Evolutionary conservation across 495 filamentous ascomycete species (phyloP).

Genomic region (Margaritispora aquatica): DNA sequence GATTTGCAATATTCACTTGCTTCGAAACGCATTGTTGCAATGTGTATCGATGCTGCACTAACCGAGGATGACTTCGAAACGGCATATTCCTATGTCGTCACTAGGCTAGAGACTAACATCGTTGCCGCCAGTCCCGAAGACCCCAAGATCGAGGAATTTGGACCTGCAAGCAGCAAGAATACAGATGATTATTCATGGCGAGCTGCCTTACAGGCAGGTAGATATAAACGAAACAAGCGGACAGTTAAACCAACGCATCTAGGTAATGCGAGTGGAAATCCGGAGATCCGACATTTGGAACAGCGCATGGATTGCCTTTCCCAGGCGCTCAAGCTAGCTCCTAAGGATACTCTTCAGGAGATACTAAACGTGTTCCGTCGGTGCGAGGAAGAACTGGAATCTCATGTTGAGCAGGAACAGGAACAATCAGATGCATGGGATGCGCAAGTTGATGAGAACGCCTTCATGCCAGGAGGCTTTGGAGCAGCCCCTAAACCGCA

Average conservation of each 20-base stretch:
- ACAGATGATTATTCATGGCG: conserved; percentile 87
- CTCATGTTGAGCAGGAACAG: conserved; percentile 61
- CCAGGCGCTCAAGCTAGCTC: conserved; percentile 74
- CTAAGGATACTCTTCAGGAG: conserved; percentile 70
- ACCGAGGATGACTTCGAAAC: conserved; percentile 90
- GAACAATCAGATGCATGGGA: conserved; percentile 73
- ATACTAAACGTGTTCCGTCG: conserved; percentile 79
- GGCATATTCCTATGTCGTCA: conserved; percentile 91
- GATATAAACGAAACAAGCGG: conserved; percentile 52
- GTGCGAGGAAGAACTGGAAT: conserved; percentile 79
- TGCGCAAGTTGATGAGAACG: conserved; percentile 49
- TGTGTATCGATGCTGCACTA: conserved; percentile 85
- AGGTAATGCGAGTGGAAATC: conserved; percentile 45
- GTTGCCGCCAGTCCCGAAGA: conserved; percentile 17
- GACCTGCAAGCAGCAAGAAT: too few species aligned
- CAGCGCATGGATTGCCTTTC: conserved; percentile 90
- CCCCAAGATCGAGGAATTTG: too few species aligned
- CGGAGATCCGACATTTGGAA: conserved; percentile 59
- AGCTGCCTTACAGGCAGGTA: conserved; percentile 82
- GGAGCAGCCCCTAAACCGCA: conserved; percentile 26
- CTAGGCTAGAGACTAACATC: conserved; percentile 38
- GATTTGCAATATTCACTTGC: conserved; percentile 22
- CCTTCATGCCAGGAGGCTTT: conserved; percentile 63
- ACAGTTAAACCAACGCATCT: conserved; percentile 43
- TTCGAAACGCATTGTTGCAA: conserved; percentile 69